Base-by-base conservation (phyloP, 345 rosid genomes). In the Ceriops tagal region DNA sequence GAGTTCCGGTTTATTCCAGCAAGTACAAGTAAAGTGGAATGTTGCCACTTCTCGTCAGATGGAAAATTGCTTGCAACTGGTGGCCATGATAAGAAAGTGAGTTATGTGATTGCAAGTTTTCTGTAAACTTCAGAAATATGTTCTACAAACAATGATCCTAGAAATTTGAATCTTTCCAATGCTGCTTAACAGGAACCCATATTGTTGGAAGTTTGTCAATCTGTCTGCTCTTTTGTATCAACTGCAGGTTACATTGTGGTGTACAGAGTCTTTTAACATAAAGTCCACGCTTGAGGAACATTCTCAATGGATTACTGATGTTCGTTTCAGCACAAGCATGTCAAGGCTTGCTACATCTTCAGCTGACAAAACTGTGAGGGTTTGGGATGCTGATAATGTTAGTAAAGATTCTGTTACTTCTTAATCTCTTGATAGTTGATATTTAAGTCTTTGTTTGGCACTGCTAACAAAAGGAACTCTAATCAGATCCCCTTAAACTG, bases 21-120 rank as follows among this genome's bases (percentile, higher is more conserved):
- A 47, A 82, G 87, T 68, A 73, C 69, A 57, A 74, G 68, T 66
- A 74, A 84, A 74, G 62, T 85, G 70, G 89, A 87, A 70, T 81
- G 86, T 66, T 89, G 92, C 61, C 85, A 89, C 77, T 89, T 87
- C 83, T 89, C 95, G 27, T 71, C 86, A 1, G 86, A 87, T 73
- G 95, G 95, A 66, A 85, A 89, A 66, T 73, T 87, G 69, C 87
- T 89, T 43, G 91, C 89, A 53, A 79, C 90, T 72, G 90, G 95
- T 27, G 91, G 91, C 20, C 83, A 83, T 66, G 90, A 87, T 72
- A 85, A 78, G 64, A 87, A 75, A 87, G 95, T 89, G 61, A 72
- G 7, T 30, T 19, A 16, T 21, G 24, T 24, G 20, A 21, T 15
- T 35, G 61, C 31, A 7, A 35, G 20, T 58, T 21, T 52, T 59